Base-by-base conservation (phyloP, 257 asterid genomes). In the Ilex asprella region DNA sequence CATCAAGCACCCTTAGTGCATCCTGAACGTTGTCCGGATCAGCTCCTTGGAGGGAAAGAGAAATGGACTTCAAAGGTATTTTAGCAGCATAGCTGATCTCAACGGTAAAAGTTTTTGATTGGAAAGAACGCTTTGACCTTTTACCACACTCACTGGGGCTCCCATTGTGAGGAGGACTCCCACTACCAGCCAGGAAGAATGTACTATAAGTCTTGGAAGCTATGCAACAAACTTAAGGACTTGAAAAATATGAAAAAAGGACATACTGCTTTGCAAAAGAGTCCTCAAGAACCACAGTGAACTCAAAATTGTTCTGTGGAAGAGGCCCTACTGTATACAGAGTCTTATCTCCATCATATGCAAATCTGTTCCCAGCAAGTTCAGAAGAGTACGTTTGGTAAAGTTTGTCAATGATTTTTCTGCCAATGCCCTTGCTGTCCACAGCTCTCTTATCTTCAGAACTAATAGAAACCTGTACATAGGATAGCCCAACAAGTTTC, bases 311-410 rank as follows among this genome's bases (percentile, higher is more conserved):
- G 79, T 92, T 85, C 68, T 59, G 75, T 2, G 96, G 95, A 56
- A 89, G 80, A 54, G 93, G 91, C 50, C 89, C 95, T 63, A 89
- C 83, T 8, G 95, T 85, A 69, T 77, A 92, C 76, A 92, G 70
- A 76, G 77, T 62, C 69, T 76, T 82, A 2, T 79, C 96, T 55
- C 99, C 99, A 70, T 92, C 99, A 70, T 84, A 92, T 14, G 93
- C 91, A 77, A 81, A 86, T 63, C 61, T 70, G 79, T 78, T 82
- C 58, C 87, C 89, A 71, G 78, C 71, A 60, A 91, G 73, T 76
- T 88, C 89, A 59, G 95, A 77, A 62, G 88, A 82, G 81, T 92
- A 84, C 41, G 89, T 79, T 68, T 89, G 82, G 55, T 71, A 82
- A 66, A 92, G 86, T 66, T 75, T 83, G 61, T 83, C 83, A 3